phyloP scores from a whole-genome alignment of 2,329 filamentous ascomycete species.

The Colletotrichum nymphaeae region DNA sequence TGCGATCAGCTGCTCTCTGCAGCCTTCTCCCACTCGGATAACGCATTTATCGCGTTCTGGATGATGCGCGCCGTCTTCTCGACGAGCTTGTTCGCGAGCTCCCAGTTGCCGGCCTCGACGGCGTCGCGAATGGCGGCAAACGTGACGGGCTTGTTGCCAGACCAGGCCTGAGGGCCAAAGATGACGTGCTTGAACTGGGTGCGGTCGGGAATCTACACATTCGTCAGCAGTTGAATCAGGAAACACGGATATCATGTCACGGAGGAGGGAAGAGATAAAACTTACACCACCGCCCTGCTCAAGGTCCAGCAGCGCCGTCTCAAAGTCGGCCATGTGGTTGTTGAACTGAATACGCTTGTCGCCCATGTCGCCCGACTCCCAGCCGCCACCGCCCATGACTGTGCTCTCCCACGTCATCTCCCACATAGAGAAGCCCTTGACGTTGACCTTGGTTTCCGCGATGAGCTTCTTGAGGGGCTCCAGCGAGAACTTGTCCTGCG shows the following conservation, averaged over 20 bases:
- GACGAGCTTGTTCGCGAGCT: constrained; percentile 73
- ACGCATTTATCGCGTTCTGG: constrained; percentile 62
- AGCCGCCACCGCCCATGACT: constrained; percentile 78
- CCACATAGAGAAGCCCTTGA: constrained; percentile 78
- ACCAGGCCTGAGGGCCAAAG: constrained; percentile 86
- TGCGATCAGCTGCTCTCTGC: constrained; percentile 3
- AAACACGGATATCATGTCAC: constrained; percentile 18
- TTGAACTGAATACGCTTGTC: constrained; percentile 81
- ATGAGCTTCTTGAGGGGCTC: constrained; percentile 73
- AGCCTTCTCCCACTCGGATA: constrained; percentile 38
- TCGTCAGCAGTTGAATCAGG: constrained; percentile 11
- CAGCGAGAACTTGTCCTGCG: constrained; percentile 66
- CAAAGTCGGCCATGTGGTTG: constrained; percentile 81
- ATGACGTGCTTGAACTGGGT: constrained; percentile 95
- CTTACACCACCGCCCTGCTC: constrained; percentile 77
- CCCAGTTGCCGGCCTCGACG: constrained; percentile 78
- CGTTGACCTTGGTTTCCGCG: constrained; percentile 67
- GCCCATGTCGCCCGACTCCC: constrained; percentile 78
- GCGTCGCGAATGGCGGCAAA: constrained; percentile 86
- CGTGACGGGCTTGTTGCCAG: constrained; percentile 63
- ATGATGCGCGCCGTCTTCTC: constrained; percentile 79
- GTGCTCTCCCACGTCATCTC: constrained; percentile 80
- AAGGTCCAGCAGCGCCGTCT: constrained; percentile 84
- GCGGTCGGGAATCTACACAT: constrained; percentile 77
- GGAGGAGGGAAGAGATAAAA: background rate